A percentile compares a stretch with the other conserved stretches of the same genome.
phyloP scores from a whole-genome alignment of 345 rosid species.

The Garcia nutans region DNA sequence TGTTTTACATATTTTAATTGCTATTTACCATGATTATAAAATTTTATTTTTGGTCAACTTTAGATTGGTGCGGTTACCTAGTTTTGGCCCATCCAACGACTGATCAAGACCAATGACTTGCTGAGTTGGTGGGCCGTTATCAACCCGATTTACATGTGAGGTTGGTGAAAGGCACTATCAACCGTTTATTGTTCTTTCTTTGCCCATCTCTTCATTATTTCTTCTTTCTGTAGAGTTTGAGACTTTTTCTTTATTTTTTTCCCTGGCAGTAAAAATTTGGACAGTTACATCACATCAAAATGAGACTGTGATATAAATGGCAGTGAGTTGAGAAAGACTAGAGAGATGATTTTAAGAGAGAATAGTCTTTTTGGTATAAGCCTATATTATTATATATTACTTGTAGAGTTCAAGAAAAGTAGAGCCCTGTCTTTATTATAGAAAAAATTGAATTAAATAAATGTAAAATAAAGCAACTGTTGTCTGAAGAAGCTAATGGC shows the following conservation, averaged over 20 bases:
- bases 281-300: background rate
- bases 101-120: slow-evolving; percentile 38
- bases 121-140: slow-evolving; percentile 48
- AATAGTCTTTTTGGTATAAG: slow-evolving; percentile 15
- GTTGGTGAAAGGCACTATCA: slow-evolving; percentile 52
- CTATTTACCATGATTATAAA: too few relatives aligned
- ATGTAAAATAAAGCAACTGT: background rate
- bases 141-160: slow-evolving; percentile 45
- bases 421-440: slow-evolving; percentile 55
- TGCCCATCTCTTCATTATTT: background rate
- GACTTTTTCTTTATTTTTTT: background rate
- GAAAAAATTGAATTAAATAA: slow-evolving; percentile 11
- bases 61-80: slow-evolving; percentile 8
- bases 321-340: slow-evolving; percentile 10
- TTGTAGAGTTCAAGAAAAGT: slow-evolving; percentile 42
- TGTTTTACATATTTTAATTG: background rate
- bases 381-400: background rate
- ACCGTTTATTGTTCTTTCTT: slow-evolving; percentile 34
- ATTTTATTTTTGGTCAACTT: slow-evolving; percentile 10
- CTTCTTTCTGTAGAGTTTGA: background rate
- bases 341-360: slow-evolving; percentile 10
- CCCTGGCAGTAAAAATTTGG: background rate
- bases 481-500: slow-evolving; percentile 6
- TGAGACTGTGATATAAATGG: background rate
- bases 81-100: slow-evolving; percentile 26